A percentile compares a stretch with the other conserved stretches of the same genome.
Evolutionary conservation across 306 rosid genomes (phyloP).

Genomic region (Herpetospermum pedunculosum): DNA sequence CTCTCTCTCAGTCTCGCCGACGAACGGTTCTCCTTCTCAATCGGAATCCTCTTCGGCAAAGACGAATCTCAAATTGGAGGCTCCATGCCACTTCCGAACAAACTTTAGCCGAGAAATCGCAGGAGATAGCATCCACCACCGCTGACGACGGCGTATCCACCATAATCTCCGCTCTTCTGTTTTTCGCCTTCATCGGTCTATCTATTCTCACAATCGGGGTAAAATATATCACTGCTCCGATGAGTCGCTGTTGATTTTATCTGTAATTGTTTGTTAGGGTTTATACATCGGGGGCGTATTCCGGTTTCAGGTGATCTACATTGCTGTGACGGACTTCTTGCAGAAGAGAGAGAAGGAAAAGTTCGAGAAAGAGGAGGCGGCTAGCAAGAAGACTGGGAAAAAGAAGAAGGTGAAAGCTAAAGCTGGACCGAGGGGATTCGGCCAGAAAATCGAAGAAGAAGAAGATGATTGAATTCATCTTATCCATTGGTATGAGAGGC

Average conservation of each 20-base stretch:
- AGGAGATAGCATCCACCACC: constrained; percentile 31
- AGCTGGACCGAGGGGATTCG: constrained; percentile 72
- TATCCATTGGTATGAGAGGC: neutral
- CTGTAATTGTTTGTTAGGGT: neutral
- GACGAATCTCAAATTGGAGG: constrained; percentile 13
- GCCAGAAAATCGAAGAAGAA: constrained; percentile 44
- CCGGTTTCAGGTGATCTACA: constrained; percentile 52
- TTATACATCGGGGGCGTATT: neutral
- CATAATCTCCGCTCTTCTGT: constrained; percentile 46
- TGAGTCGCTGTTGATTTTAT: neutral
- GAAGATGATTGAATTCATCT: constrained; percentile 19
- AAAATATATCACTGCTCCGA: neutral
- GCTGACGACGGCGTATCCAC: constrained; percentile 36
- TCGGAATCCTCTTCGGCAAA: constrained; percentile 17
- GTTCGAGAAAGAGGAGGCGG: constrained; percentile 63
- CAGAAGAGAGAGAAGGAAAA: constrained; percentile 84
- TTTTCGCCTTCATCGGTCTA: constrained; percentile 60
- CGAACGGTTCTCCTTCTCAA: constrained; percentile 8
- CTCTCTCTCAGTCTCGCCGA: constrained; percentile 13
- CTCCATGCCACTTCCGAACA: constrained; percentile 30
- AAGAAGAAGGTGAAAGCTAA: constrained; percentile 41
- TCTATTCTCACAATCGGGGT: constrained; percentile 77
- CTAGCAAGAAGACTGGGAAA: constrained; percentile 25
- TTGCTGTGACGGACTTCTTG: constrained; percentile 67
- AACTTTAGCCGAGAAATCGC: constrained; percentile 30